Evolutionary conservation across 768 basidiomycete species (phyloP).

Genomic region (Termitomyces sp.): DNA sequence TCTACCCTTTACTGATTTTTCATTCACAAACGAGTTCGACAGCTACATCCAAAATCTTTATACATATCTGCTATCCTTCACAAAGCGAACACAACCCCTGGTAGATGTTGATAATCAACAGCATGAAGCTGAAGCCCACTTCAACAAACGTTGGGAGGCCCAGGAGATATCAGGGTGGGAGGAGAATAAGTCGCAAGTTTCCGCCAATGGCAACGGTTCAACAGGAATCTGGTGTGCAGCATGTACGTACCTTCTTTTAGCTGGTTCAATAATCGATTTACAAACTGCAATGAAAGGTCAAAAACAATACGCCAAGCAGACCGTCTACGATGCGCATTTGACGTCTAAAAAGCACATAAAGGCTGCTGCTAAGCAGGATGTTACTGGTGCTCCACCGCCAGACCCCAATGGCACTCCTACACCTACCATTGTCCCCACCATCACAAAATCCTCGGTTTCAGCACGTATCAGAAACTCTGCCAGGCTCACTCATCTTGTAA

Average conservation of each 20-base stretch:
- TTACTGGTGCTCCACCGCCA: conserved; percentile 36
- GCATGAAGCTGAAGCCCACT: conserved; percentile 58
- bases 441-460: conserved; percentile 31
- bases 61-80: conserved; percentile 80
- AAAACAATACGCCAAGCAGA: conserved; percentile 93
- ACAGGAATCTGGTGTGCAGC: conserved; percentile 91
- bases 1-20: conserved; percentile 1
- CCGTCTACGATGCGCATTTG: conserved; percentile 94
- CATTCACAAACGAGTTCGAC: conserved; percentile 1
- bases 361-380: conserved; percentile 71
- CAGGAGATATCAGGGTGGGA: conserved; percentile 79
- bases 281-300: conserved; percentile 55
- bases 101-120: conserved; percentile 70
- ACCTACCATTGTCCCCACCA: conserved; percentile 20
- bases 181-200: conserved; percentile 33
- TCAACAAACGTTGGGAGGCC: conserved; percentile 75
- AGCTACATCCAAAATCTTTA: conserved; percentile 86
- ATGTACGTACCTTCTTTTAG: conserved; percentile 49
- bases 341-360: conserved; percentile 96
- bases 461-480: conserved; percentile 62
- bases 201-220: conserved; percentile 35
- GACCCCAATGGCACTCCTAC: conserved; percentile 53
- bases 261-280: conserved; percentile 1
- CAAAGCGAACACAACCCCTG: conserved; percentile 80
- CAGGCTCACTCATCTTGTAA: conserved; percentile 63